A percentile compares a stretch with the other conserved stretches of the same genome.
Evolutionary conservation across 2,329 filamentous ascomycete genomes (phyloP).

Genomic region (Emergomyces pasteurianus): DNA sequence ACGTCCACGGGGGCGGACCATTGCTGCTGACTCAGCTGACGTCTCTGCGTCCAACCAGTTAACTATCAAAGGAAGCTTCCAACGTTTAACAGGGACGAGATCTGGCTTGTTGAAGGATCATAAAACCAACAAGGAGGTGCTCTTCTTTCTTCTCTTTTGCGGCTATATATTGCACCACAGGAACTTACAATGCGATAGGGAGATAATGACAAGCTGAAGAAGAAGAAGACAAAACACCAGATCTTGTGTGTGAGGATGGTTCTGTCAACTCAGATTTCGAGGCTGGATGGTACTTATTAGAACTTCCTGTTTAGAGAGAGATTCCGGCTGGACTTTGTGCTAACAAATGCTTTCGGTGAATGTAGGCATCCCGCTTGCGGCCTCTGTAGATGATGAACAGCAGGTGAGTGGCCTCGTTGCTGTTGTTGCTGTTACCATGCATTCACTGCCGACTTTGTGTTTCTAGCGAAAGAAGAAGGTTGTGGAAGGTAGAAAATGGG

Average conservation of each 20-base stretch:
- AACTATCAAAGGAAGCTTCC: slow-evolving; percentile 1
- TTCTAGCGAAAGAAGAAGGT: neutral
- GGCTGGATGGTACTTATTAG: slow-evolving; percentile 62
- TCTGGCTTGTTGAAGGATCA: slow-evolving; percentile 4
- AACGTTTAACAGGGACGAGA: neutral
- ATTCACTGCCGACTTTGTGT: neutral
- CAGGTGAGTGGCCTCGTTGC: slow-evolving; percentile 39
- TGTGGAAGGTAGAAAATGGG: neutral
- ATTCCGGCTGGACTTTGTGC: neutral
- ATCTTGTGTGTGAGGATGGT: slow-evolving; percentile 49
- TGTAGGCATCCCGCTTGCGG: slow-evolving; percentile 82
- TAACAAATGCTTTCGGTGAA: slow-evolving; percentile 4
- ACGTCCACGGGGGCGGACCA: slow-evolving; percentile 14
- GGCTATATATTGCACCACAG: neutral
- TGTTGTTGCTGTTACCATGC: neutral
- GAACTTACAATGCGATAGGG: neutral
- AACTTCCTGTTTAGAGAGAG: slow-evolving; percentile 4
- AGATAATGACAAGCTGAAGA: neutral
- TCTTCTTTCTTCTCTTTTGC: neutral
- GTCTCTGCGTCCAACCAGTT: neutral
- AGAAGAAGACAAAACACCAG: neutral
- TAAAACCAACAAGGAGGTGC: neutral
- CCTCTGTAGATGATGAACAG: slow-evolving; percentile 89
- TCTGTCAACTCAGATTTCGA: slow-evolving; percentile 82
- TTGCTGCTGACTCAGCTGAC: slow-evolving; percentile 9